Conservation (phyloP, 208 protist species). For the Trypanosoma platydactyli region DNA sequence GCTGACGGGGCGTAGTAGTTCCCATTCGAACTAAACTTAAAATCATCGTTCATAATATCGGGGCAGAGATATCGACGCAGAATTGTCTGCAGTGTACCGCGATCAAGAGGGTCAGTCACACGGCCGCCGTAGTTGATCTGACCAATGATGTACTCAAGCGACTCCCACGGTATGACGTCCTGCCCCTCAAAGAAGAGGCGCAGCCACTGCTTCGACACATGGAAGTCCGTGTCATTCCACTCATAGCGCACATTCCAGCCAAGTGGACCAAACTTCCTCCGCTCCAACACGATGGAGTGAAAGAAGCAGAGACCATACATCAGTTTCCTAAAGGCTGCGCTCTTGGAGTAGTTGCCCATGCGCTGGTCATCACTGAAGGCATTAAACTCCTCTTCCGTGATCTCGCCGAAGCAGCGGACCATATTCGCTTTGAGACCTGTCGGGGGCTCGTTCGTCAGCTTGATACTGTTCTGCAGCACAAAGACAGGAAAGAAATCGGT, state of each 20-base stretch:
- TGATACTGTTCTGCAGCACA: conserved; percentile 97
- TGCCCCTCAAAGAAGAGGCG: conserved; percentile 96
- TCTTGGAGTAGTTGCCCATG: conserved; percentile 67
- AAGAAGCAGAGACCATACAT: conserved; percentile 97
- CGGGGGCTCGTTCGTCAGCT: conserved; percentile 98
- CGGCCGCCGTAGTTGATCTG: conserved; percentile 99
- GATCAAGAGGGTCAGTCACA: conserved; percentile 97
- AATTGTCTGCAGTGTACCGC: conserved; percentile 92
- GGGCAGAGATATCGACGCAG: conserved; percentile 87
- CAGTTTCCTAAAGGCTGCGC: conserved; percentile 93
- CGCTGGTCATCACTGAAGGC: conserved; percentile 39
- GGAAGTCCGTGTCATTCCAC: conserved; percentile 97
- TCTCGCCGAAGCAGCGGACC: conserved; percentile 91
- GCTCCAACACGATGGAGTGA: conserved; percentile 95
- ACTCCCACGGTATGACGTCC: conserved; percentile 95
- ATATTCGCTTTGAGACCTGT: conserved; percentile 96
- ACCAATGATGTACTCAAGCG: conserved; percentile 97
- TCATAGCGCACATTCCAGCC: conserved; percentile 98
- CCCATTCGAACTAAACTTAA: conserved; percentile 84
- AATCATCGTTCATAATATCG: conserved; percentile 81
- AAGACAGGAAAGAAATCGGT: conserved; percentile 96
- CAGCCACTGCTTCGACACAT: conserved; percentile 94
- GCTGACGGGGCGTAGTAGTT: conserved; percentile 72
- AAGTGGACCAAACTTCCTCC: conserved; percentile 96
- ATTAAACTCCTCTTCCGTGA: conserved; percentile 87